Evolutionary conservation across 495 filamentous ascomycete species (phyloP).

Genomic region (Glonium stellatum): DNA sequence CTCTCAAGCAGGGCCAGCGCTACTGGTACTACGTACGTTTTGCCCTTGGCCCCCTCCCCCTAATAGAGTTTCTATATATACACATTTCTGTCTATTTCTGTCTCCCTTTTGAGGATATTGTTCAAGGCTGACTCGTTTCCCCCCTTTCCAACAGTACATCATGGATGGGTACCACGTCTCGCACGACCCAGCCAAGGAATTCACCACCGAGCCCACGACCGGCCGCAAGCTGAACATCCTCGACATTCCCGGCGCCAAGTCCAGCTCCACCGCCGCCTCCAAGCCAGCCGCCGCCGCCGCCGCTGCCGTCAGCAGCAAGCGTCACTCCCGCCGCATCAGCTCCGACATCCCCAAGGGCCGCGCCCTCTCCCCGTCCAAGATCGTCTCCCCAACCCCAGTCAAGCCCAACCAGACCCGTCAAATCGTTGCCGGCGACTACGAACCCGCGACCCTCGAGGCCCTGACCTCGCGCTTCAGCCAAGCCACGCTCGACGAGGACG

Average conservation of each 20-base stretch:
- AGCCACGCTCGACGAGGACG: slow-evolving; percentile 53
- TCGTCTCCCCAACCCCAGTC: slow-evolving; percentile 81
- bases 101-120: no score
- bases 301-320: slow-evolving; percentile 35
- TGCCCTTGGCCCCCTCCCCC: slow-evolving; percentile 2
- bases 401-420: slow-evolving; percentile 77
- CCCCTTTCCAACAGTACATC: slow-evolving; percentile 61
- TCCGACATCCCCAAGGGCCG: slow-evolving; percentile 76
- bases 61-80: no score
- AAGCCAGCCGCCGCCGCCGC: slow-evolving; percentile 34
- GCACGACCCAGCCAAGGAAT: slow-evolving; percentile 85
- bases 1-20: slow-evolving; percentile 73
- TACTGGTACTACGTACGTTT: slow-evolving; percentile 96
- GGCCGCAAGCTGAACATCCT: slow-evolving; percentile 85
- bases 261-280: slow-evolving; percentile 26
- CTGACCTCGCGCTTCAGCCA: slow-evolving; percentile 65
- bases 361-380: slow-evolving; percentile 78
- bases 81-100: no score
- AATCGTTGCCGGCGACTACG: slow-evolving; percentile 72
- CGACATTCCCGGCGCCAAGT: slow-evolving; percentile 51
- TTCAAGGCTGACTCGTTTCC: slow-evolving; percentile 1
- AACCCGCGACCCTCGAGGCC: slow-evolving; percentile 54
- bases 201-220: slow-evolving; percentile 92
- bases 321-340: slow-evolving; percentile 41
- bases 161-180: slow-evolving; percentile 98